phyloP scores from a whole-genome alignment of 495 filamentous ascomycete genomes.

The Cairneyella variabilis region DNA sequence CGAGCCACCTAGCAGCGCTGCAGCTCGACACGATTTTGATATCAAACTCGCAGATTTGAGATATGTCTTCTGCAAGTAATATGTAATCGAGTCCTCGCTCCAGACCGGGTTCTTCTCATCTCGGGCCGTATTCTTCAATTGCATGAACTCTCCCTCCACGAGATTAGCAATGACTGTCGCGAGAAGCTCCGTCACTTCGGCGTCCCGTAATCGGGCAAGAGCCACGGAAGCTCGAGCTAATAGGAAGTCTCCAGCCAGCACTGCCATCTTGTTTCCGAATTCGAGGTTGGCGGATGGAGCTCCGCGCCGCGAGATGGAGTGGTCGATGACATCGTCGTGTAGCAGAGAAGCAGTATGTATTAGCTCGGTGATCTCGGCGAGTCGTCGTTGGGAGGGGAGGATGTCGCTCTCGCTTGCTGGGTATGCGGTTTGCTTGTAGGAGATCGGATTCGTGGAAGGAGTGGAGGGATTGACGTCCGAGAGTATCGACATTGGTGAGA shows the following conservation, averaged over 20 bases:
- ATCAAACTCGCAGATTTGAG: conserved; percentile 94
- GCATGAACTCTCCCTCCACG: conserved; percentile 99
- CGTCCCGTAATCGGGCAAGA: conserved; percentile 81
- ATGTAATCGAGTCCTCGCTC: conserved; percentile 80
- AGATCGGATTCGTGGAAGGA: conserved; percentile 39
- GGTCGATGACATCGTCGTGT: conserved; percentile 97
- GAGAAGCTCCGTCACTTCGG: conserved; percentile 90
- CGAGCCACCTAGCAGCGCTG: conserved; percentile 78
- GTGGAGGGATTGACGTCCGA: conserved; percentile 77
- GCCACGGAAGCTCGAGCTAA: conserved; percentile 91
- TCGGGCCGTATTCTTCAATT: conserved; percentile 89
- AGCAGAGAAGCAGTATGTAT: conserved; percentile 96
- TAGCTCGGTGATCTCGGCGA: conserved; percentile 94
- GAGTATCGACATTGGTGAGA: conserved; percentile 72
- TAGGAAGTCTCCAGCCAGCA: conserved; percentile 92
- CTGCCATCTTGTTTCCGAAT: conserved; percentile 98
- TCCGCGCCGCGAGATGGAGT: conserved; percentile 76
- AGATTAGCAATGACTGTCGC: conserved; percentile 96
- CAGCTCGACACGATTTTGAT: conserved; percentile 88
- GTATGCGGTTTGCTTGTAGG: conserved; percentile 42
- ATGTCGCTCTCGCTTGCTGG: conserved; percentile 63
- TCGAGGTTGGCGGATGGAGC: conserved; percentile 84
- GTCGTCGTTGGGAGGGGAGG: conserved; percentile 83
- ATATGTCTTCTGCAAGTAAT: conserved; percentile 99
- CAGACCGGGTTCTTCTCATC: conserved; percentile 80